Conservation (phyloP, 2,329 filamentous ascomycete genomes). For the Zalaria obscura region DNA sequence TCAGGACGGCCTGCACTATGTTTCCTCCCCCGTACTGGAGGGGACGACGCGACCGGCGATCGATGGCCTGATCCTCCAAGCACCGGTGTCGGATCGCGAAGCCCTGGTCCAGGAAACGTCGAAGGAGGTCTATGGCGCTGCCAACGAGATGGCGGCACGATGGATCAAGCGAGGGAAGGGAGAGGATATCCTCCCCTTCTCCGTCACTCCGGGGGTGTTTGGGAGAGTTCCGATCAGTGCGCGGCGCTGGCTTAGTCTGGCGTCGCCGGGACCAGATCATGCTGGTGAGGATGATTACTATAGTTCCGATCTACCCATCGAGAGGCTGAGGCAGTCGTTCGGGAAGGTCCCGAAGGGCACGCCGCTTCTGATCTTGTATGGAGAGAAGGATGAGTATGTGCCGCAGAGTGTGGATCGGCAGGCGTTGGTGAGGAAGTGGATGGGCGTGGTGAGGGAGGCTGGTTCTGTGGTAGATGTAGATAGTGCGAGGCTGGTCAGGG, state of each 20-base stretch:
- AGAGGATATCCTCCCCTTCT: slow-evolving; percentile 39
- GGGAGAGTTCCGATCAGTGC: slow-evolving; percentile 35
- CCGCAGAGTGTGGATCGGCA: slow-evolving; percentile 43
- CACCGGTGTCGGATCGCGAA: slow-evolving; percentile 65
- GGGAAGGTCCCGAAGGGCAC: slow-evolving; percentile 35
- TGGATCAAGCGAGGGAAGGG: slow-evolving; percentile 42
- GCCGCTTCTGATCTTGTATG: slow-evolving; percentile 52
- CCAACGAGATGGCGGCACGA: slow-evolving; percentile 31
- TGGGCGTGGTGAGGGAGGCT: slow-evolving; percentile 24
- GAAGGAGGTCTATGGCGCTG: slow-evolving; percentile 26
- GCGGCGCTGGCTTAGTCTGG: slow-evolving; percentile 43
- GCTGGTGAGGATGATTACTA: slow-evolving; percentile 77
- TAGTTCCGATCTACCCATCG: slow-evolving; percentile 57
- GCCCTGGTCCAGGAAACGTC: slow-evolving; percentile 35
- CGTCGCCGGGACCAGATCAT: slow-evolving; percentile 38
- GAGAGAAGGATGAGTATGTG: slow-evolving; percentile 52
- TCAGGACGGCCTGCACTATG: slow-evolving; percentile 54
- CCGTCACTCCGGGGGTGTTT: slow-evolving; percentile 15
- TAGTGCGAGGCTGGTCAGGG: slow-evolving; percentile 33
- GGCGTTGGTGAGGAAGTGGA: slow-evolving; percentile 44
- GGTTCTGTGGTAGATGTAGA: slow-evolving; percentile 34
- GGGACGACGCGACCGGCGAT: slow-evolving; percentile 35
- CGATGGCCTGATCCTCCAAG: slow-evolving; percentile 68
- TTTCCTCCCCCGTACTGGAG: slow-evolving; percentile 23
- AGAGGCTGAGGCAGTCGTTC: slow-evolving; percentile 50